These are phyloP conservation scores for Rhamnella rubrinervis DNA, from an alignment of 331 rosid genomes.

Conservation along the genomic window DNA sequence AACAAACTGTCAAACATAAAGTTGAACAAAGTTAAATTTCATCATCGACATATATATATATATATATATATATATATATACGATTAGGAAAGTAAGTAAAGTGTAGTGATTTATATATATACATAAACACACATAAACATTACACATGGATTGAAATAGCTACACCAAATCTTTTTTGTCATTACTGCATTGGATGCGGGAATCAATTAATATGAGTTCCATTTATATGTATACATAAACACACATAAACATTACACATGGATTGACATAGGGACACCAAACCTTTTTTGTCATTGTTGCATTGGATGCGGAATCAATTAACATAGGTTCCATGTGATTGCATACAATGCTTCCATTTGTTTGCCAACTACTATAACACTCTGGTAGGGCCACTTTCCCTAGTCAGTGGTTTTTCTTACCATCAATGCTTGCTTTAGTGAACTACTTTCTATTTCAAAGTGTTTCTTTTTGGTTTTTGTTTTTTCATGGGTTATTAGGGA, in stretches of 20 bases:
- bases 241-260: conserved; percentile 56
- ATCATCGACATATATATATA: too few species aligned
- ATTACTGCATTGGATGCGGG: too few species aligned
- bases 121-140: too few species aligned
- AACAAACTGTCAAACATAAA: too few species aligned
- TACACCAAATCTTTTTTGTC: too few species aligned
- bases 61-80: too few species aligned
- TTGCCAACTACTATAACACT: conserved; percentile 57
- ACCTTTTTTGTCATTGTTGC: conserved; percentile 88
- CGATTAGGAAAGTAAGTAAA: too few species aligned
- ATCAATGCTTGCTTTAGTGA: not conserved
- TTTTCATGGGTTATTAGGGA: not conserved
- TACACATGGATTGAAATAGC: too few species aligned
- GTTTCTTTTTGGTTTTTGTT: not conserved
- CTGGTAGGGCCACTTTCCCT: conserved; percentile 54
- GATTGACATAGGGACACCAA: conserved; percentile 93
- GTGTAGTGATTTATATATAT: too few species aligned
- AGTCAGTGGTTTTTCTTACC: not conserved
- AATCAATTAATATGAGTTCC: too few species aligned
- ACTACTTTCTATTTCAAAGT: not conserved
- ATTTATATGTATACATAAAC: too few species aligned
- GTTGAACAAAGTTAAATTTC: too few species aligned
- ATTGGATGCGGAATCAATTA: conserved; percentile 88
- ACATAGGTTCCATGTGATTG: conserved; percentile 98
- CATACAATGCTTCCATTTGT: conserved; percentile 82